phyloP scores from a whole-genome alignment of 2,329 filamentous ascomycete species.

The Apiospora pterosperma region DNA sequence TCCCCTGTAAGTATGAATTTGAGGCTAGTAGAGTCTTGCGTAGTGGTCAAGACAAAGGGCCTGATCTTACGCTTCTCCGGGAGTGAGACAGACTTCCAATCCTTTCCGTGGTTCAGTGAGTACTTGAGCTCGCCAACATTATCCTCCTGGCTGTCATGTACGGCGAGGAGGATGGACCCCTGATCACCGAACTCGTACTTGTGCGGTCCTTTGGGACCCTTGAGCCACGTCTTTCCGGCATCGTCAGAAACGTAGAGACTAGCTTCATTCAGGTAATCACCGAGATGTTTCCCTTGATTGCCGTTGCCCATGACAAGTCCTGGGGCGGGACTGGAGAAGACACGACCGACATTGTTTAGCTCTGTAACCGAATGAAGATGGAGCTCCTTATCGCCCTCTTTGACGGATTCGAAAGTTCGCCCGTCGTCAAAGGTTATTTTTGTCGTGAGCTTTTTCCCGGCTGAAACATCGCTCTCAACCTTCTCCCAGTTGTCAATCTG shows the following conservation, averaged over 20 bases:
- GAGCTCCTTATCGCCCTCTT: constrained; percentile 62
- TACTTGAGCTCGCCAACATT: constrained; percentile 61
- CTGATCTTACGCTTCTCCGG: constrained; percentile 63
- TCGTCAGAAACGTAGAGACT: constrained; percentile 88
- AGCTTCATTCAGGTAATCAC: constrained; percentile 61
- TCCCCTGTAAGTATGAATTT: constrained; percentile 80
- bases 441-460: constrained; percentile 67
- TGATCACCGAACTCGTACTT: constrained; percentile 97
- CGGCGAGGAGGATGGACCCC: constrained; percentile 81
- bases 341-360: constrained; percentile 73
- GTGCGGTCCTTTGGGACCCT: constrained; percentile 74
- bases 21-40: constrained; percentile 85
- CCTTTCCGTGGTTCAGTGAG: constrained; percentile 85
- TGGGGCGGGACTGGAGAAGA: constrained; percentile 91
- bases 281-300: constrained; percentile 76
- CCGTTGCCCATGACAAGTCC: constrained; percentile 93
- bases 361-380: constrained; percentile 93
- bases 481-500: constrained; percentile 82
- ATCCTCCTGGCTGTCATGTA: constrained; percentile 64
- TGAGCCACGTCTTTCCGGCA: constrained; percentile 80
- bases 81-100: constrained; percentile 72
- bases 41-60: constrained; percentile 77
- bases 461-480: constrained; percentile 48
- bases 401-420: constrained; percentile 74
- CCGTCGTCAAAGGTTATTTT: constrained; percentile 96